These are phyloP conservation scores for Penicillium psychrosexuale DNA, from an alignment of 2,329 filamentous ascomycete species.

Conservation along the genomic window DNA sequence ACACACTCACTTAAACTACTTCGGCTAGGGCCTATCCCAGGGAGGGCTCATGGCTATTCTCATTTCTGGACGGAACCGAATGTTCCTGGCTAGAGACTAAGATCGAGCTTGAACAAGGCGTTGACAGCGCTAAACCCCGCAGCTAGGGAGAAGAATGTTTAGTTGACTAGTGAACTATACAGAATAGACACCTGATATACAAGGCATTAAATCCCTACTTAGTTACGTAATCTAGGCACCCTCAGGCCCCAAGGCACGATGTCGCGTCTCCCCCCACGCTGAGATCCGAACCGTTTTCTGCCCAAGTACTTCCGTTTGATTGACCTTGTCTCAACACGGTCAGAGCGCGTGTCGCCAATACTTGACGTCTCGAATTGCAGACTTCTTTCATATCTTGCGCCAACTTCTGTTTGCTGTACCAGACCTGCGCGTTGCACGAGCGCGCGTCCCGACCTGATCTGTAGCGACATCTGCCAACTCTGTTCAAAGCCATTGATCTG, in stretches of 20 bases:
- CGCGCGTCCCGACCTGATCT: conserved; percentile 22
- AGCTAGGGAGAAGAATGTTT: too few relatives aligned
- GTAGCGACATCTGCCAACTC: conserved; percentile 1
- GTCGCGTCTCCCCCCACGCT: conserved; percentile 12
- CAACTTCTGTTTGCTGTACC: conserved; percentile 13
- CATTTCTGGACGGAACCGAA: too few relatives aligned
- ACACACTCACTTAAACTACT: too few relatives aligned
- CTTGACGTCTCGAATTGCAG: not conserved
- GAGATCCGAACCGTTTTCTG: conserved; percentile 2
- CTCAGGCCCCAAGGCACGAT: conserved; percentile 8
- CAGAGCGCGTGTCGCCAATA: not conserved
- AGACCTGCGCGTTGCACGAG: conserved; percentile 23
- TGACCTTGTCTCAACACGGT: not conserved
- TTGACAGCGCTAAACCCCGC: too few relatives aligned
- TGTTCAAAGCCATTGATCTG: not conserved
- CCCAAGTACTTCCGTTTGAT: not conserved
- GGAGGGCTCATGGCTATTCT: too few relatives aligned
- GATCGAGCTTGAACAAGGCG: too few relatives aligned
- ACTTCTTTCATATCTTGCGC: not conserved
- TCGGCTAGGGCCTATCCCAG: too few relatives aligned
- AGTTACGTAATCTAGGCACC: not conserved
- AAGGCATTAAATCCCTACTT: not conserved
- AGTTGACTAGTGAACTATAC: not conserved
- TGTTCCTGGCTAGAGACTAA: too few relatives aligned
- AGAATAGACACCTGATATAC: not conserved